A percentile compares a stretch with the other conserved stretches of the same genome.
Evolutionary conservation across 225 moss, liverwort and hornwort species (phyloP).

Genomic region (Asterella californica): DNA sequence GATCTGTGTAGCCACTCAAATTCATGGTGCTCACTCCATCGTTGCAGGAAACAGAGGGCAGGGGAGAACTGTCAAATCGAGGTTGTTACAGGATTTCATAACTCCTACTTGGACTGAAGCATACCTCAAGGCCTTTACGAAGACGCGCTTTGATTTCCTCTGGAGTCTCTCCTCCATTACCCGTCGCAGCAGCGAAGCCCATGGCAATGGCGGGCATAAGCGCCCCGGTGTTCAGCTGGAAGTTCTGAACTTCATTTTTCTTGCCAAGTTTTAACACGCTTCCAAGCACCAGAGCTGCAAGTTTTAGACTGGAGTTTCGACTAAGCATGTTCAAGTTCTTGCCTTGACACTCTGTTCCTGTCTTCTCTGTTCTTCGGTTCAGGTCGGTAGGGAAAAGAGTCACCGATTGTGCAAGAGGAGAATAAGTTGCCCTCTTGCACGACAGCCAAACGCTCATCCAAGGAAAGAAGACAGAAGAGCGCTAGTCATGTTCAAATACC

Average conservation of each 20-base stretch:
- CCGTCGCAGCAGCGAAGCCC: slow-evolving; percentile 41
- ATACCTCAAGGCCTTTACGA: slow-evolving; percentile 9
- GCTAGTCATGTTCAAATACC: neutral
- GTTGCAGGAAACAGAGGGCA: slow-evolving; percentile 23
- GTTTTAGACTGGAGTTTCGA: slow-evolving; percentile 10
- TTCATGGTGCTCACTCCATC: neutral
- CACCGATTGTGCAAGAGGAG: neutral
- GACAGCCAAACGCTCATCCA: slow-evolving; percentile 7
- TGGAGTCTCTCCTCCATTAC: neutral
- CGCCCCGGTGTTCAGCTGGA: slow-evolving; percentile 44
- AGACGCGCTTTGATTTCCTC: slow-evolving; percentile 11
- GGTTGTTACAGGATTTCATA: neutral
- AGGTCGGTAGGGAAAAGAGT: neutral
- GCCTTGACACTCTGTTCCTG: neutral
- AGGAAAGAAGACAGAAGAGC: neutral
- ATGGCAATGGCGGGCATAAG: slow-evolving; percentile 53
- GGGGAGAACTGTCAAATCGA: neutral
- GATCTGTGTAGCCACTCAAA: neutral
- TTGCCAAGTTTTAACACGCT: slow-evolving; percentile 7
- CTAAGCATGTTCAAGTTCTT: slow-evolving; percentile 7
- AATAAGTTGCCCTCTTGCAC: slow-evolving; percentile 7
- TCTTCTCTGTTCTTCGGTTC: neutral
- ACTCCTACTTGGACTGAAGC: neutral
- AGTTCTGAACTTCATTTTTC: slow-evolving; percentile 8
- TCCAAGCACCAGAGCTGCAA: slow-evolving; percentile 13